A percentile compares a stretch with the other conserved stretches of the same genome.
phyloP scores from a whole-genome alignment of 2,329 filamentous ascomycete species.

The Pseudonectria foliicola region DNA sequence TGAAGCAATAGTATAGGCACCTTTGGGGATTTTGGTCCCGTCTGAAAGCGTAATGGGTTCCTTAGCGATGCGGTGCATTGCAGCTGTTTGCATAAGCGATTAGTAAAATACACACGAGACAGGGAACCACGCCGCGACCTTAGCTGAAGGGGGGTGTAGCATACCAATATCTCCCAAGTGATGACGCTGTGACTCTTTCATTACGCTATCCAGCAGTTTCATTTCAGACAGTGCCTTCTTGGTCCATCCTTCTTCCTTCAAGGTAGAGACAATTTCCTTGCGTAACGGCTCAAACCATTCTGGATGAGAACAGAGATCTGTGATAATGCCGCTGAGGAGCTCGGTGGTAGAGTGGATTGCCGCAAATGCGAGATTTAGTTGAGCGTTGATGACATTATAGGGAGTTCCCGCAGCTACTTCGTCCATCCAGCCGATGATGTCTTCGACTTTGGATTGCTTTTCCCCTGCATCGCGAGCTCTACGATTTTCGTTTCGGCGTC shows the following conservation, averaged over 20 bases:
- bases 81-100: no score
- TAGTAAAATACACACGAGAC: no score
- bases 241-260: constrained; percentile 28
- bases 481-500: neutral
- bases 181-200: constrained; percentile 33
- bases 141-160: neutral
- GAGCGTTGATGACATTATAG: no score
- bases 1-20: no score
- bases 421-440: constrained; percentile 38
- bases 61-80: no score
- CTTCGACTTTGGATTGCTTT: constrained; percentile 18
- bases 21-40: no score
- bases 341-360: constrained; percentile 38
- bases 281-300: constrained; percentile 33
- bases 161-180: constrained; percentile 3
- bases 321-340: constrained; percentile 28
- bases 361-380: constrained; percentile 63
- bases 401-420: constrained; percentile 26
- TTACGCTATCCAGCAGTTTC: constrained; percentile 33
- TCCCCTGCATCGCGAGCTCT: neutral
- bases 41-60: neutral
- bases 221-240: constrained; percentile 31
- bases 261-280: constrained; percentile 32
- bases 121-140: no score
- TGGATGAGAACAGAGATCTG: constrained; percentile 31